Evolutionary conservation across 441 rosid species (phyloP), one percentile per base, ranked within the genome.

Genomic region (Gossypium lobatum): DNA sequence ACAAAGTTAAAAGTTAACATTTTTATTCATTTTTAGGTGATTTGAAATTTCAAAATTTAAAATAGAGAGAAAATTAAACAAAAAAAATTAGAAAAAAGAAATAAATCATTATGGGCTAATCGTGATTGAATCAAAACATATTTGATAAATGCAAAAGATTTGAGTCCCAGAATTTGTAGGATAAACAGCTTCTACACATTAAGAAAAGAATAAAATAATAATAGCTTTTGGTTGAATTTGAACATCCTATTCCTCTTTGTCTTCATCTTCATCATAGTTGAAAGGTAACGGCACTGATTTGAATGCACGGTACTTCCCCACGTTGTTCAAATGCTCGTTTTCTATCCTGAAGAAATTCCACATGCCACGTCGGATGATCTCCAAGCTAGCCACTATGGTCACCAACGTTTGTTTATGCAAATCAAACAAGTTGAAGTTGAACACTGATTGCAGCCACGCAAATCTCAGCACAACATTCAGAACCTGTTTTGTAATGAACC

Each of bases 281-380:
- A 70, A 70, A 2, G 73, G 73, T 5, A 70, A 58, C 4, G 73
- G 73, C 45, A 70, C 73, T 9, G 73, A 34, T 46, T 70, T 70
- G 73, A 70, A 70, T 31, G 64, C 73, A 1, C 73, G 62, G 11
- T 34, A 70, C 64, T 70, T 70, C 59, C 73, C 73, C 3, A 55
- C 64, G 6, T 70, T 70, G 53, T 59, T 64, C 81, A 21, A 52
- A 39, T 70, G 73, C 61, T 70, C 73, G 46, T 70, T 73, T 28
- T 21, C 62, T 16, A 70, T 31, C 60, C 37, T 57, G 82, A 91
- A 93, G 86, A 93, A 93, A 78, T 85, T 91, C 95, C 96, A 93
- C 1, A 93, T 87, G 59, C 98, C 92, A 3, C 93, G 88, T 0
- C 97, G 92, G 63, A 88, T 83, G 67, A 93, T 85, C 86, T 89